These are phyloP conservation scores for Penicillium sp. DNA, from an alignment of 2,329 filamentous ascomycete species.

Conservation along the genomic window DNA sequence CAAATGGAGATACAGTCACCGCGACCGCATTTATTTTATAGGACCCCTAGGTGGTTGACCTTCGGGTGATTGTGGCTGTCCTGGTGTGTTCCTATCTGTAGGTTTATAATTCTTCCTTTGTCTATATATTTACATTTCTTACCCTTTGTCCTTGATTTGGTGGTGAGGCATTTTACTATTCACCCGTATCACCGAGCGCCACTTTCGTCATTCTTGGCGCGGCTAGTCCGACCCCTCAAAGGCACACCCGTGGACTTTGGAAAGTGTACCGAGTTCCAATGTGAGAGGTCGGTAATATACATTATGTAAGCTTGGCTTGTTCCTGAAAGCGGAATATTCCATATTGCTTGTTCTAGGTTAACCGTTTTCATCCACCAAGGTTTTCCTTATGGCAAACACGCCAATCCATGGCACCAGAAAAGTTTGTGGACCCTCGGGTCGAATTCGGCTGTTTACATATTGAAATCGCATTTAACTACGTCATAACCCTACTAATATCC, in stretches of 20 bases:
- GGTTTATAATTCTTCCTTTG: background rate
- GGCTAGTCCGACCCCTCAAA: too few relatives aligned
- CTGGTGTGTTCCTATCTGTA: background rate
- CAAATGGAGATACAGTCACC: background rate
- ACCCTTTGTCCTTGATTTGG: background rate
- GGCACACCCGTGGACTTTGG: background rate
- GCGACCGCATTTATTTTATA: background rate
- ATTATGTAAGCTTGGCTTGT: background rate
- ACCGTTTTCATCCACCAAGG: background rate
- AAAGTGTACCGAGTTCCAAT: background rate
- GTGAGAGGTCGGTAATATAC: background rate
- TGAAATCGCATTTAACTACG: background rate
- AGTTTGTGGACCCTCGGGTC: background rate
- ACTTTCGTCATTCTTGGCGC: too few relatives aligned
- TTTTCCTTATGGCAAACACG: background rate
- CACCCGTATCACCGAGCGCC: background rate
- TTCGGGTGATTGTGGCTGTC: background rate
- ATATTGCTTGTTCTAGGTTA: background rate
- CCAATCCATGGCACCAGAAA: background rate
- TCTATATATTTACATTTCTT: background rate
- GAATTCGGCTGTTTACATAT: background rate
- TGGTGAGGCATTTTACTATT: background rate
- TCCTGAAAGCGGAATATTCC: background rate
- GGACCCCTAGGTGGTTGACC: background rate
- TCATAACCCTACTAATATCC: background rate